Evolutionary conservation across 345 rosid genomes (phyloP), one percentile per base, ranked within the genome.

Genomic region (Pugionium dolabratum): DNA sequence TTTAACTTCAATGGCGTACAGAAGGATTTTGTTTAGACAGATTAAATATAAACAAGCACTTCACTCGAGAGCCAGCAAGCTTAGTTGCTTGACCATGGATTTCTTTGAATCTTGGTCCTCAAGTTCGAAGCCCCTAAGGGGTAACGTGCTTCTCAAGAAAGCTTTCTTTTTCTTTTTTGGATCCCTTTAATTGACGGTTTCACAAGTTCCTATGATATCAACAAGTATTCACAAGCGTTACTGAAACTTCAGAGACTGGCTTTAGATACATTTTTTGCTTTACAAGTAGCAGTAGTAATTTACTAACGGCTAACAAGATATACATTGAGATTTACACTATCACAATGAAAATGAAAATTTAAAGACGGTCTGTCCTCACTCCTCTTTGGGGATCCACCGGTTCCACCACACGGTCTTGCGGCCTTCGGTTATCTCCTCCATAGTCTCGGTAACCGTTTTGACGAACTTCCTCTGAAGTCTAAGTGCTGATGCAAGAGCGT

Each of bases 381-480:
- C 95, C 74, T 94, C 88, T 70, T 75, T 82, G 6, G 95, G 97
- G 79, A 90, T 94, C 97, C 99, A 94, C 77, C 96, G 71, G 78
- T 86, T 90, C 96, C 96, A 90, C 97, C 99, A 94, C 2, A 90
- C 34, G 73, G 92, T 90, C 86, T 82, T 88, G 46, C 88, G 72
- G 37, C 84, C 85, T 63, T 70, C 68, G 75, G 75, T 84, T 9
- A 94, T 84, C 76, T 83, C 97, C n/a, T 86, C 93, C 75, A 88
- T 78, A 64, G 89, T 90, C 79, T 90, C 91, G 2, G 76, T 71
- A 57, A 90, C 67, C 11, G 96, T 90, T 66, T 69, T 81, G 8
- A 85, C 10, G 48, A 94, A 67, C 89, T 81, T 90, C 79, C 96
- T 85, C 56, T 88, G 95, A 37, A 94, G 84, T 52, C 77, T 67